phyloP scores from a whole-genome alignment of 495 filamentous ascomycete genomes.

The Daldinia concentrica region DNA sequence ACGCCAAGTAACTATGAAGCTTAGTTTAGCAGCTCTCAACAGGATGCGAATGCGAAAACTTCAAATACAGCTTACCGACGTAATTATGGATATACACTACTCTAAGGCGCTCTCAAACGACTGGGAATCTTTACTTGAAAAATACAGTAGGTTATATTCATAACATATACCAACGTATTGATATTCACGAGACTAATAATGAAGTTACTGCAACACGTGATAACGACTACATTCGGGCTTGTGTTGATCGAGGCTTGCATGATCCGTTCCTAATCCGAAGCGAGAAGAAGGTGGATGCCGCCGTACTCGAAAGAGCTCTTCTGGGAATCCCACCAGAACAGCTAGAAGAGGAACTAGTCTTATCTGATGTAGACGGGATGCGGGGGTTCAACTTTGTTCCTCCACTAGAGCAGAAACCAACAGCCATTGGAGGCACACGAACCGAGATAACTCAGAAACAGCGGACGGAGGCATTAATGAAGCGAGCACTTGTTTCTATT shows the following conservation, averaged over 20 bases:
- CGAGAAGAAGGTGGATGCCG: not conserved
- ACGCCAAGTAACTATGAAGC: not conserved
- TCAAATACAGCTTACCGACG: not conserved
- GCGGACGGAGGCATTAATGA: not conserved
- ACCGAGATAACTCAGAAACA: not conserved
- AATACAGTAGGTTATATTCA: not conserved
- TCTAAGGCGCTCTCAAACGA: not conserved
- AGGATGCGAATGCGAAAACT: not conserved
- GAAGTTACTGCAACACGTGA: not conserved
- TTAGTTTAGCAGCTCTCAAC: not conserved
- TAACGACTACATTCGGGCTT: not conserved
- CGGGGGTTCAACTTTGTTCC: not conserved
- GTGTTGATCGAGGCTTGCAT: not conserved
- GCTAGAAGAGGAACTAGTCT: not conserved
- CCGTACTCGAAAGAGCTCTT: not conserved
- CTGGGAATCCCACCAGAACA: not conserved
- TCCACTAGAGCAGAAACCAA: not conserved
- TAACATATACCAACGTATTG: not conserved
- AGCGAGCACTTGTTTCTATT: not conserved
- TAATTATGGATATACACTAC: not conserved
- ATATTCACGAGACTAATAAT: not conserved
- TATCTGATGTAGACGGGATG: not conserved
- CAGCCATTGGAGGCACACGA: not conserved
- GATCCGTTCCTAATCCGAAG: not conserved
- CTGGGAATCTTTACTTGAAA: not conserved